A percentile compares a stretch with the other conserved stretches of the same genome.
These are phyloP conservation scores for Hymenoscyphus repandus DNA, from an alignment of 2,329 filamentous ascomycete genomes.

Conservation along the genomic window DNA sequence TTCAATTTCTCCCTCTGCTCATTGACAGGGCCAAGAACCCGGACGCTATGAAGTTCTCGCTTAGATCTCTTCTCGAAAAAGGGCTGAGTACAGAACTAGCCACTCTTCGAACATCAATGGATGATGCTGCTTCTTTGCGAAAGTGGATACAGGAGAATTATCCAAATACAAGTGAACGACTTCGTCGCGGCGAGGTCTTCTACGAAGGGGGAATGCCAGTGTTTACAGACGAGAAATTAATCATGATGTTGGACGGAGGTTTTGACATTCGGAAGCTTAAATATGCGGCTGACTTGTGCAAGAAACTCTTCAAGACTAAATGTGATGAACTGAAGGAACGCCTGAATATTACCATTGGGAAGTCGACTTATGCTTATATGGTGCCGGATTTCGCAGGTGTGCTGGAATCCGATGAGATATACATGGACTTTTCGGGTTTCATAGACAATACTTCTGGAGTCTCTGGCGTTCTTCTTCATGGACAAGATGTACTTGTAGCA, in stretches of 20 bases:
- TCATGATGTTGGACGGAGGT: conserved; percentile 52
- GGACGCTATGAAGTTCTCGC: conserved; percentile 38
- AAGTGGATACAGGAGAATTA: conserved; percentile 48
- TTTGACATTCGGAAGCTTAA: conserved; percentile 47
- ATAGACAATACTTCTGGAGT: conserved; percentile 46
- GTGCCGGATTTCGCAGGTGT: conserved; percentile 60
- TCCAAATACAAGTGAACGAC: conserved; percentile 35
- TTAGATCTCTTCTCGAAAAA: conserved; percentile 45
- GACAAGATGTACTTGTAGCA: conserved; percentile 59
- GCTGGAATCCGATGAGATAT: conserved; percentile 60
- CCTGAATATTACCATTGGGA: conserved; percentile 55
- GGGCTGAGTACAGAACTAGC: conserved; percentile 49
- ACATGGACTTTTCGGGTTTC: conserved; percentile 62
- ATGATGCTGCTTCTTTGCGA: conserved; percentile 44
- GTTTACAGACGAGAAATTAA: conserved; percentile 43
- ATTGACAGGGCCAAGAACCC: conserved; percentile 50
- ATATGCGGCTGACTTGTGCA: conserved; percentile 44
- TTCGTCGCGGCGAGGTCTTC: conserved; percentile 21
- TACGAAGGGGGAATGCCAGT: conserved; percentile 22
- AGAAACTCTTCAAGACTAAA: conserved; percentile 15
- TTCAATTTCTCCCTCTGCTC: conserved; percentile 65
- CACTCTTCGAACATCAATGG: conserved; percentile 45
- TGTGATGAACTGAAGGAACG: conserved; percentile 40
- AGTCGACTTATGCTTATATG: conserved; percentile 60
- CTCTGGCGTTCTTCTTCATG: conserved; percentile 48